A percentile compares a stretch with the other conserved stretches of the same genome.
Evolutionary conservation across 2,329 filamentous ascomycete species (phyloP).

Genomic region (Sarocladiaceae sp.): DNA sequence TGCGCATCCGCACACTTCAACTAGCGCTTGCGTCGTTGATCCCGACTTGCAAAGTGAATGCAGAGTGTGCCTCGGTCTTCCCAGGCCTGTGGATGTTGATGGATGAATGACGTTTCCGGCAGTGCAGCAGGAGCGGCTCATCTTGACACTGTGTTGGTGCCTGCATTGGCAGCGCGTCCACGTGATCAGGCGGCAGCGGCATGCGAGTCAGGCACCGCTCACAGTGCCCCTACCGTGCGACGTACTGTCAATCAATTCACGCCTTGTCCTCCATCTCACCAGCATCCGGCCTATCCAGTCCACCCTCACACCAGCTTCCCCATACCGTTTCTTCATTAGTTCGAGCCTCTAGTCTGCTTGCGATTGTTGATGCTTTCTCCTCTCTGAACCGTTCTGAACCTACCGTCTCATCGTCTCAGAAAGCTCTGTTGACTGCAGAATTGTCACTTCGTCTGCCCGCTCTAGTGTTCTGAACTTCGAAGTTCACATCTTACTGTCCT

Average conservation of each 20-base stretch:
- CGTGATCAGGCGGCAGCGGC: neutral
- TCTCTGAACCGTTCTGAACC: neutral
- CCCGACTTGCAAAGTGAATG: too few relatives aligned
- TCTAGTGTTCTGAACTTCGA: neutral
- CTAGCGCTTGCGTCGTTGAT: too few relatives aligned
- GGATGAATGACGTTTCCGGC: too few relatives aligned
- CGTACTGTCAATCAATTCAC: neutral
- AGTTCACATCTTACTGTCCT: too few relatives aligned
- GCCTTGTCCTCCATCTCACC: too few relatives aligned
- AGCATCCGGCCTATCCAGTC: too few relatives aligned
- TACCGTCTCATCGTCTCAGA: too few relatives aligned
- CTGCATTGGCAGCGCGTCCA: too few relatives aligned
- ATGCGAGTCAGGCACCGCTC: neutral
- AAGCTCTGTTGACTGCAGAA: neutral
- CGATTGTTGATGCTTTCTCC: neutral
- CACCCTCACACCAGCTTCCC: slow-evolving; percentile 5
- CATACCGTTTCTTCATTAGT: slow-evolving; percentile 5
- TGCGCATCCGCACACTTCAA: too few relatives aligned
- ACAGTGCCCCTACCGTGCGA: neutral
- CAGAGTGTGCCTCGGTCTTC: too few relatives aligned
- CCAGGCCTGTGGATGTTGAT: too few relatives aligned
- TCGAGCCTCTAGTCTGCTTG: slow-evolving; percentile 4
- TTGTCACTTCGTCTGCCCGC: neutral
- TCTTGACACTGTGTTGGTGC: too few relatives aligned
- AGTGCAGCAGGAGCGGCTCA: neutral